Percentiles rank a stretch among this genome's conserved stretches.
These are phyloP conservation scores for Suillus subaureus DNA, from an alignment of 768 basidiomycete genomes.

Conservation along the genomic window DNA sequence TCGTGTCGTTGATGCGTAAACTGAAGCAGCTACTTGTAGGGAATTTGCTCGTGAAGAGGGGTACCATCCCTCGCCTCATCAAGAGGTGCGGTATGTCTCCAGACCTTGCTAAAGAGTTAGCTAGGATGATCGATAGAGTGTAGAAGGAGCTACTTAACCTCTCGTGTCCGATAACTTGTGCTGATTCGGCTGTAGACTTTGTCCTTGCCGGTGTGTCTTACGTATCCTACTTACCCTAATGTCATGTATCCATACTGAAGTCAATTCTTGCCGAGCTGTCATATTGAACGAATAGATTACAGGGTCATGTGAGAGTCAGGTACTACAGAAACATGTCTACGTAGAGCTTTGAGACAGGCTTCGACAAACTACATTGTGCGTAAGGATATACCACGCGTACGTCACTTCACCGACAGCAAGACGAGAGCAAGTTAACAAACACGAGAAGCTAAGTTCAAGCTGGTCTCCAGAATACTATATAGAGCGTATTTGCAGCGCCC, in stretches of 20 bases:
- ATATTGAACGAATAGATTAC: too few species aligned
- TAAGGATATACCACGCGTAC: too few species aligned
- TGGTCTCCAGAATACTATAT: too few species aligned
- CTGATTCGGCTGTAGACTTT: background rate
- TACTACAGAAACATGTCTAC: too few species aligned
- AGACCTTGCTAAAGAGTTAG: slow-evolving; percentile 27
- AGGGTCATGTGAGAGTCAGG: too few species aligned
- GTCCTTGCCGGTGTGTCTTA: background rate
- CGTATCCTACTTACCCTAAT: background rate
- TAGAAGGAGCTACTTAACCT: background rate
- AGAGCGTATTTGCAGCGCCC: too few species aligned
- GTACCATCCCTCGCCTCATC: slow-evolving; percentile 23
- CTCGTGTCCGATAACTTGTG: background rate
- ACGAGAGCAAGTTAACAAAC: too few species aligned
- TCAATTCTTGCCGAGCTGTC: too few species aligned
- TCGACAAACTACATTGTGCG: too few species aligned
- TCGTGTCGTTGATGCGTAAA: slow-evolving; percentile 19
- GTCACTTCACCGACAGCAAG: too few species aligned
- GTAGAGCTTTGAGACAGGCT: too few species aligned
- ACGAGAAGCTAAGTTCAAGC: too few species aligned
- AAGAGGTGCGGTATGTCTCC: slow-evolving; percentile 29
- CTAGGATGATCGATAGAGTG: background rate
- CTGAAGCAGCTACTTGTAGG: slow-evolving; percentile 19
- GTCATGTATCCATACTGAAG: background rate
- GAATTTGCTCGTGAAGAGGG: slow-evolving; percentile 23